Evolutionary conservation across 2,329 filamentous ascomycete species (phyloP).

Genomic region (Calycina herbarum): DNA sequence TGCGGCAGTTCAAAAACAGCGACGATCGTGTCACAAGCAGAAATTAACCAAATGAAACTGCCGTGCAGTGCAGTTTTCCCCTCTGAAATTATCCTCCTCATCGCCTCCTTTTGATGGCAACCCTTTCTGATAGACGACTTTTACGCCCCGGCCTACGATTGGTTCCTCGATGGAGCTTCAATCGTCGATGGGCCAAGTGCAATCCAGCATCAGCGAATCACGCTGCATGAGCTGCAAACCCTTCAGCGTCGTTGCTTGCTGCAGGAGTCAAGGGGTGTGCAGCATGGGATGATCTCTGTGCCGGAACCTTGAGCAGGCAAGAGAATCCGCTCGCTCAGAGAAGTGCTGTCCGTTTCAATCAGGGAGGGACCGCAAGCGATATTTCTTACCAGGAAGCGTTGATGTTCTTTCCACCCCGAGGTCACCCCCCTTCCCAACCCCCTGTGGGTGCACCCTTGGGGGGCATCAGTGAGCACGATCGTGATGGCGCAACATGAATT

Average conservation of each 20-base stretch:
- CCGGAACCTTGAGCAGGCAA: slow-evolving; percentile 21
- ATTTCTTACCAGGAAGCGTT: not conserved
- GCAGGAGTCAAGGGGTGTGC: slow-evolving; percentile 24
- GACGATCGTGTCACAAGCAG: slow-evolving; percentile 24
- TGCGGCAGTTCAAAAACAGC: slow-evolving; percentile 5
- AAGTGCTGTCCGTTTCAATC: not conserved
- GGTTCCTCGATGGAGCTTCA: slow-evolving; percentile 1
- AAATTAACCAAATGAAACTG: slow-evolving; percentile 30
- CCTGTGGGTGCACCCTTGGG: slow-evolving; percentile 4
- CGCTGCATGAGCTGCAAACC: slow-evolving; percentile 3
- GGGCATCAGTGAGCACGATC: not conserved
- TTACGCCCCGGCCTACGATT: not conserved
- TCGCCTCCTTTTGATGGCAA: slow-evolving; percentile 18
- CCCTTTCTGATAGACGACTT: not conserved
- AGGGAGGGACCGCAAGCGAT: slow-evolving; percentile 6
- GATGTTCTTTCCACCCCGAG: too few species aligned
- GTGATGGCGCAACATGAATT: not conserved
- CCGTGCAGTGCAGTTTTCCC: slow-evolving; percentile 18
- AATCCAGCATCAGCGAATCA: slow-evolving; percentile 22
- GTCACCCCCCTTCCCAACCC: too few species aligned
- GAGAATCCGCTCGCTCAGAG: not conserved
- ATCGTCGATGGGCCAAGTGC: slow-evolving; percentile 18
- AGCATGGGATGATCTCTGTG: slow-evolving; percentile 26
- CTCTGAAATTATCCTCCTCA: slow-evolving; percentile 4
- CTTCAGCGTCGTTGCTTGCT: slow-evolving; percentile 17